Base-by-base conservation (phyloP, 805 yeast species). In the Candida chauliodis region DNA sequence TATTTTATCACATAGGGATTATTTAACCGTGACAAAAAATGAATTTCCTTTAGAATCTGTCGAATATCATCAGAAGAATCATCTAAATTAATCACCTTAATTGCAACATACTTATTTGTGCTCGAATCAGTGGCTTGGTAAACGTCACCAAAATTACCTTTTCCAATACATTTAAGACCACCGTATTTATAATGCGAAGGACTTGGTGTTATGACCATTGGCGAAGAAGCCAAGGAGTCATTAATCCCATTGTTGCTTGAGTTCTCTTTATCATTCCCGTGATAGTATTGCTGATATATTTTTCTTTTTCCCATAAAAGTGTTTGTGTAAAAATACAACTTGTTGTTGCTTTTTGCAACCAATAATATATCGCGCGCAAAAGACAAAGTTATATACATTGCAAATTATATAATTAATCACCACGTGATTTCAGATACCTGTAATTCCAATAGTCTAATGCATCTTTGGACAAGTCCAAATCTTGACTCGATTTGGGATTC, bases 71-170 rank as follows among this genome's bases (percentile, higher is more conserved):
- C 96, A 21, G 76, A 79, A 2, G 84, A 69, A 23, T 79, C 80
- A 43, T 93, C 98, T 28, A 90, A 63, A 53, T 88, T 83, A 25
- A 93, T 75, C 19, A 86, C 81, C 58, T 91, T 91, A n/a, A 93
- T 73, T 3, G 99, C 99, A 20, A 87, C 90, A 2, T 73, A 52
- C 16, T 62, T 50, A 16, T 26, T 28, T 13, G 27, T n/a, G 9
- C 3, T 14, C 3, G 65, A 59, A 2, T 69, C 59, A 5, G 43
- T 45, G 30, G 88, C 93, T 50, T 70, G 76, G 55, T 78, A 87
- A 27, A 87, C 96, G 53, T 85, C 91, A 11, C 96, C 96, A 66
- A 87, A 87, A 47, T 84, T 84, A 0, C 96, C 96, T 40, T 77
- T 70, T 0, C 96, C 96, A 10, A 87, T 76, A 51, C 89, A 81